Base-by-base conservation (phyloP, 2,329 filamentous ascomycete genomes). In the Sporothrix protearum region DNA sequence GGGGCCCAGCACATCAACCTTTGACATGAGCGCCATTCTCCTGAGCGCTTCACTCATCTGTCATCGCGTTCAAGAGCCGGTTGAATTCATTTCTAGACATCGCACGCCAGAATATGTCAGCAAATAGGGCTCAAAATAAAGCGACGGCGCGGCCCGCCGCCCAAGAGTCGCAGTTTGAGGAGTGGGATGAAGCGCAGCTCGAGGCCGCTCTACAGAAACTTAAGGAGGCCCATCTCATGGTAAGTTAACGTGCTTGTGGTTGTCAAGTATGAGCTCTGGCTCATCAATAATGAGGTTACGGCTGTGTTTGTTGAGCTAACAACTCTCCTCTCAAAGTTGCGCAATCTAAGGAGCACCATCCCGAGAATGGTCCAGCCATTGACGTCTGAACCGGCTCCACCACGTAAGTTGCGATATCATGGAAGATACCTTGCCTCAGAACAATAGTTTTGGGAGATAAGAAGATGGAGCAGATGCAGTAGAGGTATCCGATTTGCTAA, bases 171-270 rank as follows among this genome's bases (percentile, higher is more conserved):
- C 47, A 47, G 1, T 77, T 79, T 51, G 80, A 81, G 70, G 76
- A 78, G 9, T 81, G 81, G 79, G 82, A 86, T 64, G 85, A 88
- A 77, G 80, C 83, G 70, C 82, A 82, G 72, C 80, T 88, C 7
- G 82, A 85, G 72, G 80, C 82, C 72, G 83, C 83, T 30, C 80
- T 88, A 75, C 80, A 84, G 75, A 81, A 83, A 45, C 80, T 88
- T 69, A 85, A 86, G 75, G 80, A 85, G 63, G 79, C 88, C n/a
- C 85, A 88, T 75, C 80, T 86, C 75, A 84, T 86, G 82, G 86
- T 84, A 83, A 75, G 76, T 49, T 45, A 12, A 14, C 14, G n/a
- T 22, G 33, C 5, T 19, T 22, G 33, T 12, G 16, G 7, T 19
- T 16, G 3, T 5, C 36, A 42, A 22, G 10, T 1, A 42, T n/a